A percentile compares a stretch with the other conserved stretches of the same genome.
phyloP scores from a whole-genome alignment of 441 rosid species.

The Arabidopsis lyrata region DNA sequence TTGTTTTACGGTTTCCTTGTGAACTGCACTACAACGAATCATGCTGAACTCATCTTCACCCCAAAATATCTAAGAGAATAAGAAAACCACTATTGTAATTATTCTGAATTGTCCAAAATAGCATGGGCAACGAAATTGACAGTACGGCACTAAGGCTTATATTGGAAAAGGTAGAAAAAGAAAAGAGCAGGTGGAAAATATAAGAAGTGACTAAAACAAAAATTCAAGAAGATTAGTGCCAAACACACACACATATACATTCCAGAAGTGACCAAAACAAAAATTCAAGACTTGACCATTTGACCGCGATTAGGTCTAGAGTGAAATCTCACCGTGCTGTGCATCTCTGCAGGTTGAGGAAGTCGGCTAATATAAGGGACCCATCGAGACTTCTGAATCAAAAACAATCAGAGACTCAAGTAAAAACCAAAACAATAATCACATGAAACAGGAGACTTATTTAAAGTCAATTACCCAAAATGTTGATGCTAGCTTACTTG shows the following conservation, averaged over 20 bases:
- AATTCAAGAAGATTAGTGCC: neutral
- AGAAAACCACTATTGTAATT: neutral
- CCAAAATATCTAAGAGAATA: conserved; percentile 75
- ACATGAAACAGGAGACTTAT: conserved; percentile 14
- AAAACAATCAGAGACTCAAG: conserved; percentile 35
- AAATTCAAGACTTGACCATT: neutral
- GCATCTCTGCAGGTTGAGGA: conserved; percentile 67
- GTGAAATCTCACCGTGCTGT: conserved; percentile 63
- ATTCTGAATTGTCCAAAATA: conserved; percentile 18
- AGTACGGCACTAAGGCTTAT: neutral
- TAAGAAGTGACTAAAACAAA: conserved; percentile 8
- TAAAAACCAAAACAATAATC: conserved; percentile 27
- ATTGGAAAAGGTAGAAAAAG: conserved; percentile 3
- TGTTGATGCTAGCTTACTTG: conserved; percentile 50
- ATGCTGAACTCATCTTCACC: conserved; percentile 64
- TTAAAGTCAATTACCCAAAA: conserved; percentile 5
- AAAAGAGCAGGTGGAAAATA: conserved; percentile 7
- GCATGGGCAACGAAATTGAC: conserved; percentile 7
- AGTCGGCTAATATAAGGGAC: conserved; percentile 71
- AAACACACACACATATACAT: neutral
- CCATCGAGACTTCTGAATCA: conserved; percentile 73
- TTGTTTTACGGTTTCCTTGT: conserved; percentile 65
- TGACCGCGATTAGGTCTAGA: conserved; percentile 7
- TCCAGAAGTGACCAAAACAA: neutral
- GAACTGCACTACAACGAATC: conserved; percentile 69